Conservation (phyloP, 345 rosid genomes). For the Camelina hispida region DNA sequence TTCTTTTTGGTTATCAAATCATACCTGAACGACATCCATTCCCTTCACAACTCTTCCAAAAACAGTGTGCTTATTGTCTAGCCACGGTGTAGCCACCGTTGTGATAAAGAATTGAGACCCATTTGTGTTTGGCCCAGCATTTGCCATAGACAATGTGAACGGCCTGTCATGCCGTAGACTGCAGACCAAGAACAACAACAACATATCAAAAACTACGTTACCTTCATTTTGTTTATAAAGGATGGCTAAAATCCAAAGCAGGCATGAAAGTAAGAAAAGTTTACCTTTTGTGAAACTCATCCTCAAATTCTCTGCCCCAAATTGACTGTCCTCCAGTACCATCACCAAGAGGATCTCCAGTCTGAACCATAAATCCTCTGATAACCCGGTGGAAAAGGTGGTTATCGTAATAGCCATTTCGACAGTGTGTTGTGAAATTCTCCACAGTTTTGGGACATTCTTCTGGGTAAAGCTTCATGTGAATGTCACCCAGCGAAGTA, state of each 20-base stretch:
- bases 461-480: constrained; percentile 93
- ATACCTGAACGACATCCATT: constrained; percentile 99
- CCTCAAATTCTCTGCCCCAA: constrained; percentile 99
- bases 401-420: constrained; percentile 95
- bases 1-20: not conserved
- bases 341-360: constrained; percentile 99
- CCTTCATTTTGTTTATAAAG: not conserved
- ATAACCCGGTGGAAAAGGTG: constrained; percentile 95
- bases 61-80: constrained; percentile 95
- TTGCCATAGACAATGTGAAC: constrained; percentile 93
- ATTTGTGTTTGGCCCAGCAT: constrained; percentile 89
- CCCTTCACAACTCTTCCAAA: constrained; percentile 93
- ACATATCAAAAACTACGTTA: not conserved
- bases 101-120: constrained; percentile 97
- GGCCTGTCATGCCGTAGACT: constrained; percentile 96
- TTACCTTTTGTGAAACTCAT: constrained; percentile 98
- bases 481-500: constrained; percentile 95
- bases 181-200: constrained; percentile 40
- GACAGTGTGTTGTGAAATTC: constrained; percentile 95
- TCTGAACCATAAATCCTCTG: constrained; percentile 97
- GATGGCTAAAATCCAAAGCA: not conserved
- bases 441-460: constrained; percentile 99
- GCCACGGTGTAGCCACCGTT: constrained; percentile 98
- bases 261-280: constrained; percentile 10
- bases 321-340: constrained; percentile 99